Evolutionary conservation across 2,329 filamentous ascomycete species (phyloP), one percentile per base, ranked within the genome.

Genomic region (Aspergillus brasiliensis): DNA sequence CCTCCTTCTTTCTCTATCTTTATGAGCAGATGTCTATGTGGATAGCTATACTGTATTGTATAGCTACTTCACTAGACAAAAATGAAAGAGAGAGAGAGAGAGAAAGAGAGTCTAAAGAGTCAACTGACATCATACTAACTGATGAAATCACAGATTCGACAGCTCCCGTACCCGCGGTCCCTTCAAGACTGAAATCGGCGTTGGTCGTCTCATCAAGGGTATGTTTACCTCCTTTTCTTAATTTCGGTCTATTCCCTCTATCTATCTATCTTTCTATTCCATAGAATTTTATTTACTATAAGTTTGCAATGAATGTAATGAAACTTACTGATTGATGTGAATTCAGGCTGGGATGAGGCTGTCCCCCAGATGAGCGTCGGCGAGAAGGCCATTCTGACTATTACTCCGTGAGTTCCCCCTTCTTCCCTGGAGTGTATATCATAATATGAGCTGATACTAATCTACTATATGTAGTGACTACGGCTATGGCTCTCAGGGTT

Each of bases 141-240:
- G 10, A 19, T 37, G 8, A 51, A 44, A 31, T 38, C 51, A 52
- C 51, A 97, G 93, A 78, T 98, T 99, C 80, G 95, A 98, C 80
- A 90, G 88, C 62, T 97, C 94, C 17, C 58, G 57, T 65, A 88
- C 87, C 62, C 87, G 91, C 57, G 89, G 88, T 52, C 86, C 92
- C 76, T 93, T 98, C 73, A 81, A 86, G 62, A 90, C 87, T 64
- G 74, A 78, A 60, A 98, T 99, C 76, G 95, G 95, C 56, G 82
- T 90, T 66, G 92, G 92, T 57, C 83, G 86, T 72, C 90, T 98
- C 72, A 97, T 99, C 80, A 86, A 85, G 82, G 94, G 93, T 95
- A 83, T 64, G 78, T 67, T 68, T 47, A 8, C 38, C 15, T 27
- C 15, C 1, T 40, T 10, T 42, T 23, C 53, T 15, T 11, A n/a